A percentile compares a stretch with the other conserved stretches of the same genome.
Evolutionary conservation across 1,139 yeast species (phyloP).

Genomic region (Taphrina deformans): DNA sequence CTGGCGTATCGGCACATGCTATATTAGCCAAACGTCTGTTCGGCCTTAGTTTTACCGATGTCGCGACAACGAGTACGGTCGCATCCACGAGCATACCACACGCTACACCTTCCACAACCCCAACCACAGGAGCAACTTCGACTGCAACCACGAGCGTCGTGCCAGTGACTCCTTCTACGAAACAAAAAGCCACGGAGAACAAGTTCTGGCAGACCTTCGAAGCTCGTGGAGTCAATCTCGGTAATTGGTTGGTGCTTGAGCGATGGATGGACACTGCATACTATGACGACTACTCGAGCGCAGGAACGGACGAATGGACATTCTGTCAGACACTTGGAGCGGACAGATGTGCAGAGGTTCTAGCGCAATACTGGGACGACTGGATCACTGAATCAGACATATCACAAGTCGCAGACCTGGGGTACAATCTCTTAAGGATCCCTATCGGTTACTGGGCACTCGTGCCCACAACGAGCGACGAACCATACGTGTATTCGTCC

Average conservation of each 20-base stretch:
- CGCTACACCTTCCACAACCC: not conserved
- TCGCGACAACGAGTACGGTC: not conserved
- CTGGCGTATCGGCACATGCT: not conserved
- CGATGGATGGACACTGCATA: slow-evolving; percentile 80
- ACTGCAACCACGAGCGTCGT: not conserved
- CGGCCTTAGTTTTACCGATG: not conserved
- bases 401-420: slow-evolving; percentile 60
- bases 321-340: slow-evolving; percentile 57
- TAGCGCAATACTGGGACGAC: slow-evolving; percentile 68
- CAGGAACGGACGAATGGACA: slow-evolving; percentile 46
- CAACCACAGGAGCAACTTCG: not conserved
- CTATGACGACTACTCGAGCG: slow-evolving; percentile 53
- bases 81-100: not conserved
- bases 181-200: slow-evolving; percentile 12
- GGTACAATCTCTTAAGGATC: slow-evolving; percentile 79
- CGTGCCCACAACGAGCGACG: slow-evolving; percentile 53
- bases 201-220: slow-evolving; percentile 26
- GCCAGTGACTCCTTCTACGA: not conserved
- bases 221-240: slow-evolving; percentile 72
- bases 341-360: slow-evolving; percentile 46
- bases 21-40: slow-evolving; percentile 11
- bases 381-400: slow-evolving; percentile 77
- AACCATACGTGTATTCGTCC: slow-evolving; percentile 75
- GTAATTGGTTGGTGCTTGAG: slow-evolving; percentile 90
- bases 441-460: slow-evolving; percentile 96